Base-by-base conservation (phyloP, 495 filamentous ascomycete species). In the Opeltia flavorubescens region DNA sequence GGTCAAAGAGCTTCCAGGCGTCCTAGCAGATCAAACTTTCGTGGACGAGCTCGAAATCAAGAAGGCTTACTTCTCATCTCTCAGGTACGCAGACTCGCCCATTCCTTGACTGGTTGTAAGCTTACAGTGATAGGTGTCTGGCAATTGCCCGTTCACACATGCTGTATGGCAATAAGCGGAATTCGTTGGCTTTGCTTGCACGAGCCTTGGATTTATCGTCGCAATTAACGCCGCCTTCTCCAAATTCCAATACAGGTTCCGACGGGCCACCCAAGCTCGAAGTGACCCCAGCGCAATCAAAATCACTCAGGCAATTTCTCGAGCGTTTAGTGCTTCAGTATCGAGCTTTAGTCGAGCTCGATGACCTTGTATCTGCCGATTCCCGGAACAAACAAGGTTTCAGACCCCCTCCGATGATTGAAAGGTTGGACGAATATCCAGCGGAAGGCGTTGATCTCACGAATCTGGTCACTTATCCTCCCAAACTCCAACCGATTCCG, bases 401-500 rank as follows among this genome's bases (percentile, higher is more conserved):
- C 23, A 55, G 53, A 11, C 43, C 46, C 17, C 59, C 63, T 3
- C 74, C 85, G 2, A 58, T 94, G 12, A 70, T 89, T 26, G 77
- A 87, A 55, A 73, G 76, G 23, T 69, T 98, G 4, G 66, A 80
- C 51, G 79, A 83, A 50, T 96, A 85, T 55, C 79, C 84, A 2
- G 58, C 68, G 5, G 72, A 72, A 7, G 70, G 70, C 20, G 68
- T 85, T 1, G 78, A 94, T 57, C 71, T 95, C 33, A 66, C 67
- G 12, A 84, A 91, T 48, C 70, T 99, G 26, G 91, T 95, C 15
- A 72, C 75, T 0, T 95, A 87, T 59, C 93, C 91, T 4, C 89
- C 91, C 0, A 76, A 76, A 52, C 66, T 95, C 45, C 76, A 84
- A 47, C 75, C 84, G 0, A 76, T 95, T 30, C 88, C 91, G 0